Percentiles rank a stretch among this genome's conserved stretches.
These are phyloP conservation scores for Buddleja alternifolia DNA, from an alignment of 257 asterid genomes.

Conservation along the genomic window DNA sequence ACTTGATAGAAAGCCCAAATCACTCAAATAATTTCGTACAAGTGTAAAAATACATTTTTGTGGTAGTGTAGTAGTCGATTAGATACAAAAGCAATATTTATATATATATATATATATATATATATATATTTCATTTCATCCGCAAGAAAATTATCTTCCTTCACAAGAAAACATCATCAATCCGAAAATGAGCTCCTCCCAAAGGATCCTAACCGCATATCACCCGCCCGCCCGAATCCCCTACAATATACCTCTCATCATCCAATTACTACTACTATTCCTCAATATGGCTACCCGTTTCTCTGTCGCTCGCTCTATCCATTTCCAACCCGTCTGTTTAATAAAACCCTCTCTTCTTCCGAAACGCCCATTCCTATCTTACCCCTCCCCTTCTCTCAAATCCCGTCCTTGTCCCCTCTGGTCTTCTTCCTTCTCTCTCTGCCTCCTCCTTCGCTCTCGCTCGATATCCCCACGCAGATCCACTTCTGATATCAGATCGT, in stretches of 20 bases:
- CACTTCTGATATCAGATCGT: slow-evolving; percentile 44
- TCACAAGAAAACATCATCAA: too few relatives aligned
- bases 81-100: too few relatives aligned
- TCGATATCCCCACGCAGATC: slow-evolving; percentile 15
- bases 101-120: too few relatives aligned
- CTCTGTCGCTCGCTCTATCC: slow-evolving; percentile 49
- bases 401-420: slow-evolving; percentile 75
- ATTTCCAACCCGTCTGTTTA: slow-evolving; percentile 57
- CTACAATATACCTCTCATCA: slow-evolving; percentile 12
- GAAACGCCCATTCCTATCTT: slow-evolving; percentile 34
- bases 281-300: slow-evolving; percentile 52
- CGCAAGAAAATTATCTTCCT: neutral
- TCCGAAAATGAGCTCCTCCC: slow-evolving; percentile 34
- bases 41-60: too few relatives aligned
- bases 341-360: slow-evolving; percentile 31
- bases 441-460: slow-evolving; percentile 56
- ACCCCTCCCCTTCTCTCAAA: slow-evolving; percentile 42
- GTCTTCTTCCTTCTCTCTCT: slow-evolving; percentile 70
- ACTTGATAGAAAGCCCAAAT: too few relatives aligned
- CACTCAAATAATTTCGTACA: too few relatives aligned
- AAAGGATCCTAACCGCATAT: slow-evolving; percentile 34
- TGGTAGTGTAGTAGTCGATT: too few relatives aligned
- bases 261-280: neutral
- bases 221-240: slow-evolving; percentile 31
- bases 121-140: neutral